Evolutionary conservation across 495 filamentous ascomycete genomes (phyloP), one percentile per base, ranked within the genome.

Genomic region (Wilcoxina mikolae): DNA sequence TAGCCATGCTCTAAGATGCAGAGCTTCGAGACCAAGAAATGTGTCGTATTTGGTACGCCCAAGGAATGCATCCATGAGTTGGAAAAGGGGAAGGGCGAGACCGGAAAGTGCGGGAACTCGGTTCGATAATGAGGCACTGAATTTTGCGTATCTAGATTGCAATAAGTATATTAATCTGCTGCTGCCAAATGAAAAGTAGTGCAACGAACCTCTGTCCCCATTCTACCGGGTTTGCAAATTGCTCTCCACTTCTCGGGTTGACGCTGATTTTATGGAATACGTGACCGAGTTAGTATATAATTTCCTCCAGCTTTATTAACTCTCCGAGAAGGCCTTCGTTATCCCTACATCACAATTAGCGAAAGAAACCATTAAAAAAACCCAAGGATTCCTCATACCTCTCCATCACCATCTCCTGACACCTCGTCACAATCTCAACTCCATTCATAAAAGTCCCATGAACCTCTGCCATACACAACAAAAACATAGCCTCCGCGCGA

Each of bases 61-160:
- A n/a, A 75, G 57, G 56, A 75, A 75, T 0, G 73, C 73, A 50
- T 75, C 72, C 73, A 75, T 73, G 25, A 76, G 69, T n/a, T 74
- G 68, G 28, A 68, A 74, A 3, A 73, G 68, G 0, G 72, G 72
- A 35, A 75, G 70, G 38, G 73, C 73, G 2, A 76, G 61, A 3
- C 72, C 72, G 2, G 71, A 74, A 24, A 73, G 69, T 20, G 73
- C 73, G n/a, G 73, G 73, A 12, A 72, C 73, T n/a, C 73, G 66
- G 42, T 69, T 73, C 41, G 71, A 72, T 9, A 76, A 55, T 1
- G 73, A 72, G 0, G 73, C 68, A 0, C 68, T 71, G 51, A 74
- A 76, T 60, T 73, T 73, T 33, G 61, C 73, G 67, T 73, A 75
- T 54, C 51, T 47, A 44, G 5, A 44, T 38, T 7, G 9, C 7